Percentiles rank a stretch among this genome's conserved stretches.
phyloP scores from a whole-genome alignment of 345 rosid species.

The Populus davidiana region DNA sequence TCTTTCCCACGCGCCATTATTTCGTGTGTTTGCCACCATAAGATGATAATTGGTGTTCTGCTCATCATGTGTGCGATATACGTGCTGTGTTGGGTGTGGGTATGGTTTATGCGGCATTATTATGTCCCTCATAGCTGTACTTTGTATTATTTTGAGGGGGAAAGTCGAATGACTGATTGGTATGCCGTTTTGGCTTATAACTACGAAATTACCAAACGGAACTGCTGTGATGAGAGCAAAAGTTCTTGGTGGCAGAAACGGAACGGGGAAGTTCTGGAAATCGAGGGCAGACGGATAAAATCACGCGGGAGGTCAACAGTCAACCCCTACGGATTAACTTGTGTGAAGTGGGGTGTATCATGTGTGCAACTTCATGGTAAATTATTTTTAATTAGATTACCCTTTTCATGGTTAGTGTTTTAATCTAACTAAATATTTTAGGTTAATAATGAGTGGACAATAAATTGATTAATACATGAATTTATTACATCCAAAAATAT shows the following conservation, averaged over 20 bases:
- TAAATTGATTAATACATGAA: too few relatives aligned
- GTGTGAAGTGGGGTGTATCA: background rate
- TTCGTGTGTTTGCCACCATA: background rate
- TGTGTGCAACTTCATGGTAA: background rate
- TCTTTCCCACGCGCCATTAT: constrained; percentile 21
- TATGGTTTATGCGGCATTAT: constrained; percentile 19
- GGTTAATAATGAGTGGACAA: too few relatives aligned
- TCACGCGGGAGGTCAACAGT: constrained; percentile 55
- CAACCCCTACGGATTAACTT: constrained; percentile 16
- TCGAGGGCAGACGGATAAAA: constrained; percentile 23
- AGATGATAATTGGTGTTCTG: background rate
- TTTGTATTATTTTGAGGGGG: constrained; percentile 34
- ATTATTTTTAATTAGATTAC: background rate
- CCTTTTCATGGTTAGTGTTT: background rate
- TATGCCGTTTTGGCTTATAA: background rate
- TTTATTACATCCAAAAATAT: too few relatives aligned
- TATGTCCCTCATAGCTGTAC: constrained; percentile 42
- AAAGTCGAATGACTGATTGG: background rate
- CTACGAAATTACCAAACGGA: constrained; percentile 8
- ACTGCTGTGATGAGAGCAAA: background rate
- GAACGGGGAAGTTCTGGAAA: constrained; percentile 29
- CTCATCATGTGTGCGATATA: background rate
- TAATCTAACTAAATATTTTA: too few relatives aligned
- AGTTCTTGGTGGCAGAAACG: constrained; percentile 42
- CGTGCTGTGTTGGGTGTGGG: constrained; percentile 27